These are phyloP conservation scores for Stylosanthes scabra DNA, from an alignment of 331 rosid genomes.

Conservation along the genomic window DNA sequence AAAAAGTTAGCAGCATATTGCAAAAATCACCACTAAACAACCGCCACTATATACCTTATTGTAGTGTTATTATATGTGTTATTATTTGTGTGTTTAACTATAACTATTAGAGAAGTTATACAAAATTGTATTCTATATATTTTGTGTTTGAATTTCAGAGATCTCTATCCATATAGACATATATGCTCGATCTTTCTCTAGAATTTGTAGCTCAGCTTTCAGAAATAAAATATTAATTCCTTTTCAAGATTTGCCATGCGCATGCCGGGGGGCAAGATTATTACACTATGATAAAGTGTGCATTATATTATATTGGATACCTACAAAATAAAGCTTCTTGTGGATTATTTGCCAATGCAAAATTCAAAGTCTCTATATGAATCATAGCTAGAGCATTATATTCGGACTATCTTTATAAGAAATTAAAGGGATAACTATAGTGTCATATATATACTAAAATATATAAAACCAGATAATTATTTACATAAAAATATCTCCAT, in stretches of 20 bases:
- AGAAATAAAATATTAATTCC: constrained; percentile 23
- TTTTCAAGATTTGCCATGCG: constrained; percentile 32
- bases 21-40: no score
- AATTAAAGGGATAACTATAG: no score
- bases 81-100: no score
- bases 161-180: not conserved
- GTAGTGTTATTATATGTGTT: no score
- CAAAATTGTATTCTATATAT: not conserved
- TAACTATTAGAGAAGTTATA: not conserved
- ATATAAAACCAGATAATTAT: no score
- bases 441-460: no score
- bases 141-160: not conserved
- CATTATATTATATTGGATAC: constrained; percentile 13
- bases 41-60: no score
- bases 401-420: constrained; percentile 7
- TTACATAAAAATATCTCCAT: no score
- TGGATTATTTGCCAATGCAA: not conserved
- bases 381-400: constrained; percentile 6
- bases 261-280: constrained; percentile 35
- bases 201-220: not conserved
- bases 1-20: no score
- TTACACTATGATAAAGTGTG: constrained; percentile 26
- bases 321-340: not conserved
- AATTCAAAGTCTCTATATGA: constrained; percentile 26
- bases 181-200: no score